Evolutionary conservation across 2,329 filamentous ascomycete species (phyloP).

Genomic region (Sarocladium kiliense): DNA sequence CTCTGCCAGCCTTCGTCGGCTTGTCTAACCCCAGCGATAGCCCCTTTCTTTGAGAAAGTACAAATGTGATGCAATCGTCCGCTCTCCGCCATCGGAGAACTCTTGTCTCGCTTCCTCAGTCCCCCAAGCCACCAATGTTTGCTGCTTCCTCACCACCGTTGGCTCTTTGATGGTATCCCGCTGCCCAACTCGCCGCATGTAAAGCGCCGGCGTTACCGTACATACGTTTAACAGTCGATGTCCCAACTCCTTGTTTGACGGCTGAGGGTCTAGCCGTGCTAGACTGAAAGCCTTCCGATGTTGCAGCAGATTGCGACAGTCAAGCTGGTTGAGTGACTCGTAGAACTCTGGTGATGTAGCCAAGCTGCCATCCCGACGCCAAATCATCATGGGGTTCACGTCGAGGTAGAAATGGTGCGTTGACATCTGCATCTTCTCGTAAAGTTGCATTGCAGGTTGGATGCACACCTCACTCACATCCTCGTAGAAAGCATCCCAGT

Average conservation of each 20-base stretch:
- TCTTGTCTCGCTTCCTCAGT: conserved; percentile 23
- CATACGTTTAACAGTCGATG: conserved; percentile 27
- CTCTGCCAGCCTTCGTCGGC: too few relatives aligned
- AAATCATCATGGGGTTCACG: conserved; percentile 24
- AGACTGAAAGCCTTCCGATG: conserved; percentile 30
- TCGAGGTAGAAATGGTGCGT: conserved; percentile 32
- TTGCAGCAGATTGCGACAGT: conserved; percentile 30
- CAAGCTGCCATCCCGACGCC: conserved; percentile 18
- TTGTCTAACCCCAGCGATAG: background rate
- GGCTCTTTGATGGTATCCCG: conserved; percentile 27
- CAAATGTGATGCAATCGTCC: conserved; percentile 24
- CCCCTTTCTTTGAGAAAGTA: conserved; percentile 16
- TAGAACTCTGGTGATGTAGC: conserved; percentile 24
- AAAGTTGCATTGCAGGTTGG: conserved; percentile 28
- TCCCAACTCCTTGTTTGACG: conserved; percentile 25
- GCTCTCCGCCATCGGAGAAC: conserved; percentile 22
- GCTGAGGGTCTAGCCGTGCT: conserved; percentile 24
- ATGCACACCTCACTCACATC: conserved; percentile 24
- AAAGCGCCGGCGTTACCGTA: conserved; percentile 29
- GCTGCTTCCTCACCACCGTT: conserved; percentile 29
- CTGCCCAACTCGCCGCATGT: conserved; percentile 30
- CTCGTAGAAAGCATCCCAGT: conserved; percentile 17
- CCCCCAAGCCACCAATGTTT: conserved; percentile 33
- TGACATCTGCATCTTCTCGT: conserved; percentile 33
- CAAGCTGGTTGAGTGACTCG: conserved; percentile 23